Conservation (phyloP, 805 yeast species). For the Candida nonsorbophila region DNA sequence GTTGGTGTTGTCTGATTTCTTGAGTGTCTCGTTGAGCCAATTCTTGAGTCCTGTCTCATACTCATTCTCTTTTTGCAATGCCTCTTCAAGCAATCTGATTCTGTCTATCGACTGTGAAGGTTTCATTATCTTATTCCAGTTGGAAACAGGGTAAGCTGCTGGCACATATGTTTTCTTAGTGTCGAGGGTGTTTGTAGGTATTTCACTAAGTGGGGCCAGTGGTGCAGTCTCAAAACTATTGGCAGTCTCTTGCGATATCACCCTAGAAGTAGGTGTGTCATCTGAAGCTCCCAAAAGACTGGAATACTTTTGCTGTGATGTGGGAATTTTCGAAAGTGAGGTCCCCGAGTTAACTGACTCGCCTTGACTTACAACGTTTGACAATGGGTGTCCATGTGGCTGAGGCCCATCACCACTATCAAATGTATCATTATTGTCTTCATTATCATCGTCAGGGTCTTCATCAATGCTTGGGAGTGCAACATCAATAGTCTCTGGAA, state of each 20-base stretch:
- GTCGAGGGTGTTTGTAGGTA: slow-evolving; percentile 5
- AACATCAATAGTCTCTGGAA: slow-evolving; percentile 37
- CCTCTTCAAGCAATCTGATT: slow-evolving; percentile 36
- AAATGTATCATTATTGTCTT: slow-evolving; percentile 10
- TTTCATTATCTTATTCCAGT: slow-evolving; percentile 38
- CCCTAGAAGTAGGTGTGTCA: slow-evolving; percentile 3
- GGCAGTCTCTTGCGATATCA: too few species aligned
- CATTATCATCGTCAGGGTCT: slow-evolving; percentile 18
- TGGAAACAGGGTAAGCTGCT: slow-evolving; percentile 27
- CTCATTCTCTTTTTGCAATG: slow-evolving; percentile 34
- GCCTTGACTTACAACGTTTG: too few species aligned
- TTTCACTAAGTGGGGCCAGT: too few species aligned
- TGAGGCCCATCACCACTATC: slow-evolving; percentile 6
- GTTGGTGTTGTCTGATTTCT: slow-evolving; percentile 25
- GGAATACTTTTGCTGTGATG: slow-evolving; percentile 15
- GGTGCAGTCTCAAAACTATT: slow-evolving; percentile 1
- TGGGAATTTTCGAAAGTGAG: slow-evolving; percentile 8
- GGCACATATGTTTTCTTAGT: slow-evolving; percentile 9
- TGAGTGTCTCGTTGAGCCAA: slow-evolving; percentile 49
- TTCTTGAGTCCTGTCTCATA: slow-evolving; percentile 54
- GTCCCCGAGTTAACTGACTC: slow-evolving; percentile 22
- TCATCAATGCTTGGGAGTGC: slow-evolving; percentile 32
- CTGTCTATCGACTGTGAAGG: slow-evolving; percentile 38
- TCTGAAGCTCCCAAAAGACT: slow-evolving; percentile 15
- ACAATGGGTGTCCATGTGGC: too few species aligned